Base-by-base conservation (phyloP, 208 protist species). In the Hexamita inflata region DNA sequence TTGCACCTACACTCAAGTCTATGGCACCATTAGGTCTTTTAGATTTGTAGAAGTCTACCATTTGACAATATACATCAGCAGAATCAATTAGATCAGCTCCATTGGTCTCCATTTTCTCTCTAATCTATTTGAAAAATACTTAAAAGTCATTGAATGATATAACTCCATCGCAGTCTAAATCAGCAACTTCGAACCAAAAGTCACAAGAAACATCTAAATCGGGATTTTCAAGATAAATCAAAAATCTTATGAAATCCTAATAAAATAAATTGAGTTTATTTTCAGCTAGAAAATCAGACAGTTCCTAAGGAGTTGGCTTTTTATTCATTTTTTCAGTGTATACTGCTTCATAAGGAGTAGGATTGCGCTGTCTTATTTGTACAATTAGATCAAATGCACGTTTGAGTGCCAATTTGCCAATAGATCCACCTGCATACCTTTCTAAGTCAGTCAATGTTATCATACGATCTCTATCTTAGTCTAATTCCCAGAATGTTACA, bases 401-500 rank as follows among this genome's bases (percentile, higher is more conserved):
- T 28, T 73, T 15, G 13, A 32, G 29, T 57, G 38, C 66, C 13
- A 13, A 30, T 9, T 32, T 13, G 40, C 24, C 24, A 73, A 58
- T 40, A 57, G 9, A 34, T 19, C 38, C 15, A 49, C 30, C 45
- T 34, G 13, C 68, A 29, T 77, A 77, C 38, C 28, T 2, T 4
- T 41, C 0, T 35, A 82, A 42, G 30, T 82, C 79, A 1, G n/a
- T 45, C 34, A 74, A 32, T 13, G 29, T 34, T 28, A 83, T 73
- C 2, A 4, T 9, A 38, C 73, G 30, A 78, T 83, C 80, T 29
- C 82, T 73, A 49, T 83, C 74, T 29, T 34, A 32, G 74, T 83
- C 80, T 1, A 83, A 39, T 61, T 83, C 73, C 77, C 77, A 83
- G 77, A 83, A 83, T 29, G 67, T 1, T 73, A 78, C 82, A 59